phyloP scores from a whole-genome alignment of 2,329 filamentous ascomycete species.

The Sordariomycetes sp. region DNA sequence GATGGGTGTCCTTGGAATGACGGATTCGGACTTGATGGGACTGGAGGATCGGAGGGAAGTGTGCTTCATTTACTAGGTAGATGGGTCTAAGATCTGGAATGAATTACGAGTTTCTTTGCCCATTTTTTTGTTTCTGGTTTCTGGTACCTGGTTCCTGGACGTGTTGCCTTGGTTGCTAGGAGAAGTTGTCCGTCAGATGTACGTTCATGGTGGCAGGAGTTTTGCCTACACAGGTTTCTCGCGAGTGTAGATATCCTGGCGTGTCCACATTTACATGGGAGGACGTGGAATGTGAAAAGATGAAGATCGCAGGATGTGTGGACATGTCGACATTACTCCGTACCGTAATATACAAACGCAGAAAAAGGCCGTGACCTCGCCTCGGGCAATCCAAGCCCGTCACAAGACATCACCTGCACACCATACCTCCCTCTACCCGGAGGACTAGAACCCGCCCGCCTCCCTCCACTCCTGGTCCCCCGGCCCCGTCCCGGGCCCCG shows the following conservation, averaged over 20 bases:
- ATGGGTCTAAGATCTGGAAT: neutral
- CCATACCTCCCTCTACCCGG: neutral
- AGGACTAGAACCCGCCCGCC: neutral
- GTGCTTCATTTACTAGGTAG: neutral
- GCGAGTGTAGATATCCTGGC: too few species aligned
- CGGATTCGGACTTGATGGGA: neutral
- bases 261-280: too few species aligned
- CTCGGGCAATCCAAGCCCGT: neutral
- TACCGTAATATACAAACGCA: neutral
- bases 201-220: neutral
- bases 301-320: neutral
- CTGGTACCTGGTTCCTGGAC: neutral
- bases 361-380: neutral
- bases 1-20: neutral
- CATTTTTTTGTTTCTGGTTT: neutral
- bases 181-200: neutral
- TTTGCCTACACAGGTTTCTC: neutral
- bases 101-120: neutral
- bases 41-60: neutral
- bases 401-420: neutral
- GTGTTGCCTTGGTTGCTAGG: neutral
- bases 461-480: conserved; percentile 5
- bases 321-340: neutral
- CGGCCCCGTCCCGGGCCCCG: conserved; percentile 1
- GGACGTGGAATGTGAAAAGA: neutral